A percentile compares a stretch with the other conserved stretches of the same genome.
Evolutionary conservation across 2,329 filamentous ascomycete genomes (phyloP).

Genomic region (Aspergillus pseudoterreus): DNA sequence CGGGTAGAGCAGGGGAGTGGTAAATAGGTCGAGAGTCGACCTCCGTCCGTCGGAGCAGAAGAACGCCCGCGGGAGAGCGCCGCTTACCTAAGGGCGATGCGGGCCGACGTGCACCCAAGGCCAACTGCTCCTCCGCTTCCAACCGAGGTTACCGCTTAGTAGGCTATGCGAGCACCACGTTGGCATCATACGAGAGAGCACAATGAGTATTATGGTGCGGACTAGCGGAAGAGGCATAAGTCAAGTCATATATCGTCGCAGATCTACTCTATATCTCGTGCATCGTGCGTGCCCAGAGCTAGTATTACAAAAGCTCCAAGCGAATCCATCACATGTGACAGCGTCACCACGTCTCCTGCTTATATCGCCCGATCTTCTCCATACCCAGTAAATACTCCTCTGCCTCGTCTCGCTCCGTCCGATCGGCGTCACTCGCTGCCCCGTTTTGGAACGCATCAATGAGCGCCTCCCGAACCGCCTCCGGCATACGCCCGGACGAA

Average conservation of each 20-base stretch:
- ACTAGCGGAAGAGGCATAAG: neutral
- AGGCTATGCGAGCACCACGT: neutral
- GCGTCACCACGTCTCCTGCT: conserved; percentile 65
- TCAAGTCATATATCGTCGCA: neutral
- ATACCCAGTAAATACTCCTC: conserved; percentile 54
- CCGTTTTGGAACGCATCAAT: conserved; percentile 56
- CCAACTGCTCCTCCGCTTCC: conserved; percentile 17
- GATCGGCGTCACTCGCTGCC: conserved; percentile 40
- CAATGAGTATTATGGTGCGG: neutral
- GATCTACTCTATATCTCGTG: neutral
- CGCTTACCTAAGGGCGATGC: conserved; percentile 27
- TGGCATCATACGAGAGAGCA: no score
- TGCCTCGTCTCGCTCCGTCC: conserved; percentile 45
- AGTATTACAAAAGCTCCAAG: neutral
- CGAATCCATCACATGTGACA: neutral
- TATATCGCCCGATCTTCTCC: conserved; percentile 62
- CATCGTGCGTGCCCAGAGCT: neutral
- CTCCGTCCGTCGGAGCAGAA: conserved; percentile 19
- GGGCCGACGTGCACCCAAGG: conserved; percentile 28
- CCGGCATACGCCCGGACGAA: conserved; percentile 67
- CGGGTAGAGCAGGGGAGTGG: neutral
- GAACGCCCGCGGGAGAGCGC: conserved; percentile 15
- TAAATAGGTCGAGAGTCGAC: conserved; percentile 7
- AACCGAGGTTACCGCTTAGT: conserved; percentile 29
- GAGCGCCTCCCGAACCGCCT: conserved; percentile 63